Percentiles rank a stretch among this genome's conserved stretches.
These are phyloP conservation scores for Carex littledalei DNA, from an alignment of 176 grass and related monocot genomes.

Conservation along the genomic window DNA sequence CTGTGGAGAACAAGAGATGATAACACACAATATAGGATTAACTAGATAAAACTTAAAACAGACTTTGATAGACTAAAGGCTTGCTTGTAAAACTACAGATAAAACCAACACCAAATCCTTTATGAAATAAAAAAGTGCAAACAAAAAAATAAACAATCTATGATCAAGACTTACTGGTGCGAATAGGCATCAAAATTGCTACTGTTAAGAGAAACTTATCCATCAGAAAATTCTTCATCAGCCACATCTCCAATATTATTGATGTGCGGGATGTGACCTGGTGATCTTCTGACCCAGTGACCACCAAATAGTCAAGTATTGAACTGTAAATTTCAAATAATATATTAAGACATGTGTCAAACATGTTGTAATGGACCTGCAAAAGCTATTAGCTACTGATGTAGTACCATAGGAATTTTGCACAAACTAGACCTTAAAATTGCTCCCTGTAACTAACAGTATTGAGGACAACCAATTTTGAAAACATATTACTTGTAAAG, in stretches of 20 bases:
- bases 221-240: constrained; percentile 62
- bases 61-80: neutral
- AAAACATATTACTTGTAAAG: no score
- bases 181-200: constrained; percentile 77
- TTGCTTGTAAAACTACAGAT: neutral
- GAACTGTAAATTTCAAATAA: no score
- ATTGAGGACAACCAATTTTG: no score
- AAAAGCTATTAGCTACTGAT: no score
- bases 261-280: constrained; percentile 68
- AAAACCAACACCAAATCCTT: neutral
- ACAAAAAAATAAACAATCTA: constrained; percentile 6
- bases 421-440: no score
- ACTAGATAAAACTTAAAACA: neutral
- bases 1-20: neutral
- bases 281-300: constrained; percentile 91
- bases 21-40: neutral
- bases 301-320: constrained; percentile 19
- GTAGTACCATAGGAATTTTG: no score
- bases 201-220: constrained; percentile 52
- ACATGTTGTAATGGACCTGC: no score
- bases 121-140: neutral
- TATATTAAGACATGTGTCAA: no score
- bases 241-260: constrained; percentile 84
- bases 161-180: constrained; percentile 58
- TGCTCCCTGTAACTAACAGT: no score